Evolutionary conservation across 352 stramenopile genomes (phyloP).

Genomic region (Phytopythium chamaehyphon): DNA sequence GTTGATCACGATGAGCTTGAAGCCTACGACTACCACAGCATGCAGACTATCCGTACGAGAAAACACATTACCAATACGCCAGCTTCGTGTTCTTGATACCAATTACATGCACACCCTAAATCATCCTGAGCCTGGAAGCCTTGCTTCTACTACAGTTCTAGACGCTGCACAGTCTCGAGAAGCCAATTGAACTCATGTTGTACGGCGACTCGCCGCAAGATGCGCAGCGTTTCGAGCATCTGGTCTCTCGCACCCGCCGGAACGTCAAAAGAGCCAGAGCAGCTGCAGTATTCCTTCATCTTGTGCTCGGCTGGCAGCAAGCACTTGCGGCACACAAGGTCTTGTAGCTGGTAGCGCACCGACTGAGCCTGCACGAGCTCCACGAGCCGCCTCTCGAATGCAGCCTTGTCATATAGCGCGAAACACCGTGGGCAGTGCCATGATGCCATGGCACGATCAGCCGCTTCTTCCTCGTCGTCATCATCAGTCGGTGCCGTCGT

Average conservation of each 20-base stretch:
- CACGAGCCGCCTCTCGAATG: conserved; percentile 90
- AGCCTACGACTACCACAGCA: too few species aligned
- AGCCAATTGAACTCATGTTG: conserved; percentile 72
- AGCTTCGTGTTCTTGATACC: too few species aligned
- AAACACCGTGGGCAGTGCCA: conserved; percentile 94
- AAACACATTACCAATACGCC: too few species aligned
- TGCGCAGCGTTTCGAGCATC: conserved; percentile 52
- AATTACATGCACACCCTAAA: too few species aligned
- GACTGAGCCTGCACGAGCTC: conserved; percentile 85
- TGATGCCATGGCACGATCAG: conserved; percentile 4
- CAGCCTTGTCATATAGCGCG: conserved; percentile 85
- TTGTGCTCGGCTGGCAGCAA: conserved; percentile 66
- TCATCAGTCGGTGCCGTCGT: conserved; percentile 29
- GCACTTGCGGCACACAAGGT: conserved; percentile 83
- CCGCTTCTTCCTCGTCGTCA: conserved; percentile 20
- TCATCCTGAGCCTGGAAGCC: too few species aligned
- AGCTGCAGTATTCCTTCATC: conserved; percentile 76
- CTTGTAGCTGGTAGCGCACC: conserved; percentile 92
- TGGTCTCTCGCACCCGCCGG: conserved; percentile 25
- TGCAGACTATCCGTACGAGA: too few species aligned
- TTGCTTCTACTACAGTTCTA: conserved; percentile 19
- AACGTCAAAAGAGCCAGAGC: conserved; percentile 64
- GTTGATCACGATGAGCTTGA: too few species aligned
- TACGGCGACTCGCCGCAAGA: conserved; percentile 58
- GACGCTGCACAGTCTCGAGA: conserved; percentile 59